Percentiles rank a stretch among this genome's conserved stretches.
These are phyloP conservation scores for Misopates orontium DNA, from an alignment of 257 asterid species.

Conservation along the genomic window DNA sequence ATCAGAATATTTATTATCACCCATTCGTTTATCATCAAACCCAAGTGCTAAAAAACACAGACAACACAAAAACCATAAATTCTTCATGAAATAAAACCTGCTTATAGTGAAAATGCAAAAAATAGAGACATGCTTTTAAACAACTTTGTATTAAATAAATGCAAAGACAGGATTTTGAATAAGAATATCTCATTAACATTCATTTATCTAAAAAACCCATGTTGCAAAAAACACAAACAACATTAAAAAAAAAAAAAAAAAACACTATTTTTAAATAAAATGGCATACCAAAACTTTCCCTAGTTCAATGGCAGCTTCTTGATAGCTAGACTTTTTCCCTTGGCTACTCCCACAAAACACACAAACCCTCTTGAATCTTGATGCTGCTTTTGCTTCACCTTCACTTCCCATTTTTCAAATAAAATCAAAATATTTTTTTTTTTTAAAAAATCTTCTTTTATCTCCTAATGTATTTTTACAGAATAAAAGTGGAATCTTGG, in stretches of 20 bases:
- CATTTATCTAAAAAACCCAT: constrained; percentile 14
- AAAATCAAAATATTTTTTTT: no score
- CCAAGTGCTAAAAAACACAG: no score
- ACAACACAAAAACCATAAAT: no score
- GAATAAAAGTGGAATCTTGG: no score
- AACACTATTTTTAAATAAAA: background rate
- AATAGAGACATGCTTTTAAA: constrained; percentile 13
- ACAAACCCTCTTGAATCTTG: constrained; percentile 83
- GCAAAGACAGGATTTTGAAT: constrained; percentile 23
- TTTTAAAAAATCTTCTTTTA: no score
- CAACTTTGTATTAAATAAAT: background rate
- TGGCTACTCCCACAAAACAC: constrained; percentile 97
- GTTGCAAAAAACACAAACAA: background rate
- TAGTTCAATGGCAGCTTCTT: constrained; percentile 82
- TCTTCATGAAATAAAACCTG: constrained; percentile 1
- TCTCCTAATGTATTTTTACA: no score
- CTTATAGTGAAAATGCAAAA: background rate
- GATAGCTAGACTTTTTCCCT: constrained; percentile 79
- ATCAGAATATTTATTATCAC: no score
- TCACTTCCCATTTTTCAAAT: constrained; percentile 45
- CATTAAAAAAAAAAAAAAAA: constrained; percentile 6
- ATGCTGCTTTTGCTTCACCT: constrained; percentile 37
- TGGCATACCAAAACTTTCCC: constrained; percentile 72
- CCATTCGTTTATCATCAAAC: no score
- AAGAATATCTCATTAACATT: constrained; percentile 12